Evolutionary conservation across 495 filamentous ascomycete genomes (phyloP).

Genomic region (Astrothelium macrocarpum): DNA sequence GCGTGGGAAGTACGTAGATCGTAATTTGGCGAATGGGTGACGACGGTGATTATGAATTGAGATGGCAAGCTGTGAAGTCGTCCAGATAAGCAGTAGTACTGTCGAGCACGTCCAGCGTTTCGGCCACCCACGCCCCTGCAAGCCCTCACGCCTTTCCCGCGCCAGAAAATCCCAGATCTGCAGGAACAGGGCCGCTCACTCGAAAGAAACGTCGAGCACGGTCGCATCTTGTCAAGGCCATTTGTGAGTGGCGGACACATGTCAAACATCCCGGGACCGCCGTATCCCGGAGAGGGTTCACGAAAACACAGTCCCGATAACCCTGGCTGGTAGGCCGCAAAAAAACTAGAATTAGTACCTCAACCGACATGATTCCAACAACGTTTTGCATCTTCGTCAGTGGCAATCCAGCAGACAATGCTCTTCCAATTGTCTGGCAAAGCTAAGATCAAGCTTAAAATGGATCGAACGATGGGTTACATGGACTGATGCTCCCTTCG

Average conservation of each 20-base stretch:
- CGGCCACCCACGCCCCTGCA: too few relatives aligned
- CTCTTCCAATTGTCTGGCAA: too few relatives aligned
- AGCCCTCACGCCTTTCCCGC: background rate
- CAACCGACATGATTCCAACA: background rate
- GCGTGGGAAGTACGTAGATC: background rate
- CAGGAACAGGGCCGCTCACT: background rate
- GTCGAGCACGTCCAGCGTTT: too few relatives aligned
- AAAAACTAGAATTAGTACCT: background rate
- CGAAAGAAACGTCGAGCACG: background rate
- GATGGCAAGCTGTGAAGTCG: background rate
- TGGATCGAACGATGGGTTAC: too few relatives aligned
- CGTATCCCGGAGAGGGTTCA: background rate
- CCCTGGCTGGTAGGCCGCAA: too few relatives aligned
- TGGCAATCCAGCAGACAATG: background rate
- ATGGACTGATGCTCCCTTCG: too few relatives aligned
- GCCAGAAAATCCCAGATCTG: slow-evolving; percentile 4
- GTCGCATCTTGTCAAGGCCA: background rate
- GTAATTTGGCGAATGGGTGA: slow-evolving; percentile 5
- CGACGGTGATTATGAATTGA: background rate
- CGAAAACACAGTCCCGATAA: background rate
- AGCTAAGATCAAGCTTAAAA: too few relatives aligned
- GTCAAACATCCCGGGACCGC: background rate
- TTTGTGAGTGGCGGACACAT: background rate
- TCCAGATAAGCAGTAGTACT: background rate
- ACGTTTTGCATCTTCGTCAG: background rate